These are phyloP conservation scores for Metarhizium guizhouense DNA, from an alignment of 2,329 filamentous ascomycete genomes.

Conservation along the genomic window DNA sequence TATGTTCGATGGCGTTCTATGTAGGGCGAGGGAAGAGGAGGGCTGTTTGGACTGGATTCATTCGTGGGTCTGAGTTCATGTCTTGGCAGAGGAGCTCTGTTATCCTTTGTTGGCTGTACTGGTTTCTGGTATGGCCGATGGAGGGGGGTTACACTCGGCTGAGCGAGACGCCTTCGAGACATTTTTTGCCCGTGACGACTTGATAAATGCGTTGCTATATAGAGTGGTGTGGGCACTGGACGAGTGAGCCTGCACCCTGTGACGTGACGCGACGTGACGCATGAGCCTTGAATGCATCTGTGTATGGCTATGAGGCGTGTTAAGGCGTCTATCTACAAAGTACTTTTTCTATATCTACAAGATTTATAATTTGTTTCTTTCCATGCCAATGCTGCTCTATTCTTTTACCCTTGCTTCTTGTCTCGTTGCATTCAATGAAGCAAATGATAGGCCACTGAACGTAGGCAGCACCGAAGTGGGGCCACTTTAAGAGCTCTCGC, in stretches of 20 bases:
- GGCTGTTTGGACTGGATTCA: conserved; percentile 33
- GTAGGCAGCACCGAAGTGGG: conserved; percentile 4
- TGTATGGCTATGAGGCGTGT: too few species aligned
- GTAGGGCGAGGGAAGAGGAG: conserved; percentile 26
- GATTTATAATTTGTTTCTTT: not conserved
- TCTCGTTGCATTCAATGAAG: not conserved
- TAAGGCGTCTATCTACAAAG: too few species aligned
- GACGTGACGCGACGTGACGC: too few species aligned
- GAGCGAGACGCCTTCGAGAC: conserved; percentile 34
- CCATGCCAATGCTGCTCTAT: not conserved
- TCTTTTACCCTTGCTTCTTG: not conserved
- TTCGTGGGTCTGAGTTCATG: conserved; percentile 17
- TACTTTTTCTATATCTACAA: too few species aligned
- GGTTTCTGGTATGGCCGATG: conserved; percentile 4
- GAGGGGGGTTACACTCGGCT: conserved; percentile 20
- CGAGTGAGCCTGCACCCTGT: not conserved
- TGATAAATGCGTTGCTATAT: not conserved
- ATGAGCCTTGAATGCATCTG: too few species aligned
- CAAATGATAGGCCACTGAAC: not conserved
- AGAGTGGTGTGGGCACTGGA: not conserved
- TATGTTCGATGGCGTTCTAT: conserved; percentile 8
- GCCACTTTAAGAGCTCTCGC: conserved; percentile 9
- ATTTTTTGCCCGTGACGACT: conserved; percentile 17
- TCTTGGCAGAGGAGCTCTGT: conserved; percentile 4
- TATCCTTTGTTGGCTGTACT: not conserved